phyloP scores from a whole-genome alignment of 306 rosid species.

The Trichosanthes cucumerina region DNA sequence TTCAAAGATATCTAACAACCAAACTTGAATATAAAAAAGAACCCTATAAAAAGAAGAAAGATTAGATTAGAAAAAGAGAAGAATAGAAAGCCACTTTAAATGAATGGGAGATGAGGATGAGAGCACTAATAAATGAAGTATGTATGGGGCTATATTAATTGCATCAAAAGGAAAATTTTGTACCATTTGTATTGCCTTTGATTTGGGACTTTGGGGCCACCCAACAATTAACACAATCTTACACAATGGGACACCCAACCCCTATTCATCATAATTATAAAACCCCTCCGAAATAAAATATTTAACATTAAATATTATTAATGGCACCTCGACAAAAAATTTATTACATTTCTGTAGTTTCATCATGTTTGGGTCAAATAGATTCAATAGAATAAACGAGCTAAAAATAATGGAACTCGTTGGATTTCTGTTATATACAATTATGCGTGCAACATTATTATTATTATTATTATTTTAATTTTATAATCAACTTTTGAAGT shows the following conservation, averaged over 20 bases:
- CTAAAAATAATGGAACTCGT: no score
- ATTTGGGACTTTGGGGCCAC: not conserved
- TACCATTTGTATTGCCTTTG: not conserved
- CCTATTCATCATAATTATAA: not conserved
- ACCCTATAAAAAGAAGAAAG: not conserved
- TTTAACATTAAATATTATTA: no score
- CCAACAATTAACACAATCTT: not conserved
- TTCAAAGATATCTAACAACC: not conserved
- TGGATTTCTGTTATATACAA: no score
- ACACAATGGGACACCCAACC: not conserved
- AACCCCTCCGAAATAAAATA: not conserved
- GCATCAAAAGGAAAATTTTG: not conserved
- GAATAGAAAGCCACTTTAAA: not conserved
- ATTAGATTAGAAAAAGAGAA: not conserved
- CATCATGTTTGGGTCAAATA: no score
- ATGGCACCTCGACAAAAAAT: no score
- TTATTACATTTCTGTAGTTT: no score
- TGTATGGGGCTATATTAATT: not conserved
- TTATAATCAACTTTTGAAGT: no score
- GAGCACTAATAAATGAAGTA: not conserved
- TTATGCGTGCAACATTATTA: no score
- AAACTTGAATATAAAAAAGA: not conserved
- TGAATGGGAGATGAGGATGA: constrained; percentile 6
- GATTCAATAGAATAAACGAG: no score
- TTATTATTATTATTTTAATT: no score